Percentiles rank a stretch among this genome's conserved stretches.
Evolutionary conservation across 768 basidiomycete species (phyloP).

Genomic region (Calocera cornea): DNA sequence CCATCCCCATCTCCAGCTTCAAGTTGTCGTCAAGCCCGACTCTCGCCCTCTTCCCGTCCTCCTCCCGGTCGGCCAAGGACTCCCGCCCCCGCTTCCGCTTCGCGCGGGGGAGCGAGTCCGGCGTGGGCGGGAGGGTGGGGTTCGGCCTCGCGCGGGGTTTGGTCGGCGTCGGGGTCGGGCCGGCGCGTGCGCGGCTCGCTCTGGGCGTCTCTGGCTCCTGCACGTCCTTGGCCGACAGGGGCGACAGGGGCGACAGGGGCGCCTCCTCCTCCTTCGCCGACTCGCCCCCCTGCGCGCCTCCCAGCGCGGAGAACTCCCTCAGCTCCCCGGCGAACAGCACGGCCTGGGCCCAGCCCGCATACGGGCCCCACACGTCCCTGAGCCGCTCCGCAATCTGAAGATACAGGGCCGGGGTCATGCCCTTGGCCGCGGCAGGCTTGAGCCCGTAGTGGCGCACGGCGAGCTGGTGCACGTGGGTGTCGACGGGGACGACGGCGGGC

Average conservation of each 20-base stretch:
- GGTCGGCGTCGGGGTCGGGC: not conserved
- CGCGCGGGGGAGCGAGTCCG: not conserved
- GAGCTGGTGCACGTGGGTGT: constrained; percentile 90
- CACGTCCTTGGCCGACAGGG: constrained; percentile 14
- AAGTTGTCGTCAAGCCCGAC: no score
- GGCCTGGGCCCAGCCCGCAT: constrained; percentile 85
- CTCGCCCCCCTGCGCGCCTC: not conserved
- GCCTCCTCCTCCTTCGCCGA: not conserved
- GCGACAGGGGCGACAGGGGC: not conserved
- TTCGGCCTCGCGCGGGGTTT: not conserved
- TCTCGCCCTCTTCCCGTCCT: no score
- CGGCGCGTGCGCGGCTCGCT: not conserved
- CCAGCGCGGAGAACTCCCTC: not conserved
- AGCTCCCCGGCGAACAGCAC: constrained; percentile 26
- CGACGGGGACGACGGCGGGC: constrained; percentile 80
- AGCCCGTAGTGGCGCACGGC: constrained; percentile 66
- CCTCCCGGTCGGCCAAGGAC: not conserved
- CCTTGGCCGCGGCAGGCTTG: constrained; percentile 28
- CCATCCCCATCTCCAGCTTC: constrained; percentile 1
- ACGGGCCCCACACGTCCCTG: constrained; percentile 56
- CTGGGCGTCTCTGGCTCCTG: not conserved
- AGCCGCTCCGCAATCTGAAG: constrained; percentile 54
- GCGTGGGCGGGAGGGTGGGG: not conserved
- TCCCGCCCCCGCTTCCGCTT: not conserved
- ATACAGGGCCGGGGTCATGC: constrained; percentile 66